Evolutionary conservation across 2,329 filamentous ascomycete genomes (phyloP).

Genomic region (Hypoxylon sp.): DNA sequence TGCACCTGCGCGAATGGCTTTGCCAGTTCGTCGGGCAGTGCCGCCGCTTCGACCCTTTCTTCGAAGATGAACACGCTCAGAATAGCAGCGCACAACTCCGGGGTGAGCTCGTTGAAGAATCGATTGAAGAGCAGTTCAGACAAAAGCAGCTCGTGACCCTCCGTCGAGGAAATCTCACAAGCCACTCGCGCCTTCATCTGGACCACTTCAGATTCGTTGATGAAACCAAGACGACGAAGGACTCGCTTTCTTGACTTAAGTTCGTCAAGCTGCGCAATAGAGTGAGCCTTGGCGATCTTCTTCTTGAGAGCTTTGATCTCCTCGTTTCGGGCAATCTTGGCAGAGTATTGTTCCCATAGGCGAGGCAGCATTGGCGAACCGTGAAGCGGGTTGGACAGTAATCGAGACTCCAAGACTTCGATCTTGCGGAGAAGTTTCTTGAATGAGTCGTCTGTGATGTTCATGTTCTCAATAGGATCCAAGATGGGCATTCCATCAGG

Average conservation of each 20-base stretch:
- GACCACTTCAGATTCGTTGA: conserved; percentile 94
- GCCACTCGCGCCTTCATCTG: conserved; percentile 97
- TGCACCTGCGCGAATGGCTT: conserved; percentile 91
- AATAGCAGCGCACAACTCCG: conserved; percentile 87
- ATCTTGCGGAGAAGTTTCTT: conserved; percentile 96
- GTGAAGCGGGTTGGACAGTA: conserved; percentile 91
- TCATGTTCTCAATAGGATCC: conserved; percentile 97
- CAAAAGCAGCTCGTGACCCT: conserved; percentile 91
- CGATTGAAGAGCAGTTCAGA: conserved; percentile 95
- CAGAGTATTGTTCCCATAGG: conserved; percentile 87
- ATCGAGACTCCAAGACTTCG: conserved; percentile 91
- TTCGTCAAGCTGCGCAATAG: conserved; percentile 93
- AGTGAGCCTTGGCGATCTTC: conserved; percentile 84
- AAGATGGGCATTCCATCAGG: conserved; percentile 90
- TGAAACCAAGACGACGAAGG: conserved; percentile 91
- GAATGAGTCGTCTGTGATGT: conserved; percentile 90
- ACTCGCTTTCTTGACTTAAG: conserved; percentile 96
- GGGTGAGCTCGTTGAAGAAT: conserved; percentile 95
- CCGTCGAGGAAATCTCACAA: conserved; percentile 93
- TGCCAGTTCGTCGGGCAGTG: conserved; percentile 83
- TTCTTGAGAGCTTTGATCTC: conserved; percentile 92
- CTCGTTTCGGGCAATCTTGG: conserved; percentile 79
- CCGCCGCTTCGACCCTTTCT: conserved; percentile 86
- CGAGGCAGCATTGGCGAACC: conserved; percentile 86
- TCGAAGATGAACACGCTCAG: conserved; percentile 98